Percentiles rank a stretch among this genome's conserved stretches.
Conservation (phyloP, 106 monocot species). For the Dendrobium catenatum region DNA sequence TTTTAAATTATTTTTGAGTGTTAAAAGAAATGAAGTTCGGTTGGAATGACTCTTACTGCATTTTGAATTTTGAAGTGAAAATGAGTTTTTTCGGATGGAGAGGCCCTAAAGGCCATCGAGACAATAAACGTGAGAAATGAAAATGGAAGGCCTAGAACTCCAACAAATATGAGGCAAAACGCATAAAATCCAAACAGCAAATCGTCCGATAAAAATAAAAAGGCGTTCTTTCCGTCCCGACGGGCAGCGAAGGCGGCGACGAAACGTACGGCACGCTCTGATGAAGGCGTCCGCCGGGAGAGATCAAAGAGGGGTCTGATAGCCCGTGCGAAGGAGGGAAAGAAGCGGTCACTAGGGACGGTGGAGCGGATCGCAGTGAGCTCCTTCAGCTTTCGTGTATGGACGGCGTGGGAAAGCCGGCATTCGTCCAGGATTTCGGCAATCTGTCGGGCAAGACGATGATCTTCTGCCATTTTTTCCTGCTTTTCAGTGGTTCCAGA, state of each 20-base stretch:
- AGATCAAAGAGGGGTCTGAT: constrained; percentile 58
- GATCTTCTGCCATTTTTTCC: not conserved
- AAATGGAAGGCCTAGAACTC: too few species aligned
- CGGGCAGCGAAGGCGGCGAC: constrained; percentile 56
- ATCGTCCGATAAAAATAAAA: not conserved
- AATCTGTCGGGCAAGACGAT: constrained; percentile 30
- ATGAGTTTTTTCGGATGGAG: too few species aligned
- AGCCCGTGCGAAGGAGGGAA: constrained; percentile 50
- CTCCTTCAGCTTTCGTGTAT: constrained; percentile 67
- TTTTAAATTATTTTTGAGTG: too few species aligned
- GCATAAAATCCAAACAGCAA: not conserved
- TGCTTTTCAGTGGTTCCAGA: not conserved
- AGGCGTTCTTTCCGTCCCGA: constrained; percentile 7
- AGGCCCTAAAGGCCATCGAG: too few species aligned
- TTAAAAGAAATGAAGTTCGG: too few species aligned
- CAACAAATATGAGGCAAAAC: not conserved
- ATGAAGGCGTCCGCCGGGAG: constrained; percentile 34
- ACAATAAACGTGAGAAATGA: too few species aligned
- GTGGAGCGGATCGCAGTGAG: constrained; percentile 44
- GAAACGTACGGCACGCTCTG: constrained; percentile 65
- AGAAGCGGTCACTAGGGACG: constrained; percentile 21
- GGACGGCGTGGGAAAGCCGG: constrained; percentile 62
- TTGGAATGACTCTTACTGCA: too few species aligned
- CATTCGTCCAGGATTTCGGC: constrained; percentile 71
- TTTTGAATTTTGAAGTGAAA: too few species aligned